phyloP scores from a whole-genome alignment of 805 yeast species.

The Komagataella mondaviorum region DNA sequence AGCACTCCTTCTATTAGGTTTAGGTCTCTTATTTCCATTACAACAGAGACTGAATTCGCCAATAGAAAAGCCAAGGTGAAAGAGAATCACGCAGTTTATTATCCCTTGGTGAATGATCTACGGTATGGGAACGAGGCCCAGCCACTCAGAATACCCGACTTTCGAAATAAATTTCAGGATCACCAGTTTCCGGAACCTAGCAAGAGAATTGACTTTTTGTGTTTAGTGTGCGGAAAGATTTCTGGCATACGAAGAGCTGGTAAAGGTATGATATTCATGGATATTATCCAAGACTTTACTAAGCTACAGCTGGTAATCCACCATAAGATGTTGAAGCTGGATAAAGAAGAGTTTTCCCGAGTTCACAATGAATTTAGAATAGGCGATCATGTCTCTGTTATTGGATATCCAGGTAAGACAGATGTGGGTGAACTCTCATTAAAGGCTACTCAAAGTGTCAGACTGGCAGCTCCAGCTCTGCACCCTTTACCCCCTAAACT shows the following conservation, averaged over 20 bases:
- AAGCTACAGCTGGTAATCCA: conserved; percentile 53
- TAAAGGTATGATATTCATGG: conserved; percentile 56
- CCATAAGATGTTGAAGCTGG: conserved; percentile 28
- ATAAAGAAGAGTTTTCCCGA: conserved; percentile 26
- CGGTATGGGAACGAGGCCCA: neutral
- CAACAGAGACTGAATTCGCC: conserved; percentile 19
- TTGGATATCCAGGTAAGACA: conserved; percentile 66
- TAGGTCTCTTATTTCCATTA: neutral
- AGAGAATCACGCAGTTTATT: conserved; percentile 6
- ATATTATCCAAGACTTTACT: conserved; percentile 44
- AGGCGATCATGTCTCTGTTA: conserved; percentile 60
- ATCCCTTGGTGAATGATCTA: conserved; percentile 11
- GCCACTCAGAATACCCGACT: conserved; percentile 24
- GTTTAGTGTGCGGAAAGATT: conserved; percentile 42
- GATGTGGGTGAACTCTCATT: conserved; percentile 70
- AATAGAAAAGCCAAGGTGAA: conserved; percentile 12
- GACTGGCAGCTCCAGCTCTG: conserved; percentile 54
- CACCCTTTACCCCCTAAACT: conserved; percentile 57
- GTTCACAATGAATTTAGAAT: conserved; percentile 32
- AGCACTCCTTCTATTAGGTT: neutral
- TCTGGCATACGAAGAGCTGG: conserved; percentile 48
- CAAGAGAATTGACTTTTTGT: conserved; percentile 10
- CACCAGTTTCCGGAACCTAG: conserved; percentile 10
- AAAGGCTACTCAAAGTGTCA: conserved; percentile 34
- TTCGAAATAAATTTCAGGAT: conserved; percentile 16